Base-by-base conservation (phyloP, 768 basidiomycete genomes). In the Boletales sp. region DNA sequence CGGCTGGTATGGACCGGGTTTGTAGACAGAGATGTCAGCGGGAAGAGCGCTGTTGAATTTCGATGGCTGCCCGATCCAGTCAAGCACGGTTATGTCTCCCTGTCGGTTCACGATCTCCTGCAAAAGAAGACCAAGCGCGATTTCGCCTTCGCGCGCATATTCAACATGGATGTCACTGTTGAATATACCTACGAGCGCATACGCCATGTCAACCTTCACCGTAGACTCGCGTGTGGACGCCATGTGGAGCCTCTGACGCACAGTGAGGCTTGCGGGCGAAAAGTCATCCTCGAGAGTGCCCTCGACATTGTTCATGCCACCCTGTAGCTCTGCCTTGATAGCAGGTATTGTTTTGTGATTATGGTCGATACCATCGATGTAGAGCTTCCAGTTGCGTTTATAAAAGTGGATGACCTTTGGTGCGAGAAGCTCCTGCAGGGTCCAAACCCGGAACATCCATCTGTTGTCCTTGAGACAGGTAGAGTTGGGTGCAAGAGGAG, bases 41-140 rank as follows among this genome's bases (percentile, higher is more conserved):
- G 59, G 59, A 2, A 60, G 27, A 32, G 42, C 44, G 29, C 52
- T 58, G 24, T 61, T 40, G 21, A 61, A 61, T 14, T 19, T 41
- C 1, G 59, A 61, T 21, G 55, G 14, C 12, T 35, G 15, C 19
- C 59, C 59, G 5, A 52, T 8, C 59, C 59, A 60, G 48, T 61
- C 59, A 4, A 61, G 50, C n/a, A 57, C 55, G 8, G 50, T 47
- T 11, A 30, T n/a, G 8, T 57, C 59, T n/a, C 48, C 43, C 24
- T 43, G 40, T 6, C 51, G 58, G 24, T 47, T 42, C 10, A 59
- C 46, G 2, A 44, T 39, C 31, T 60, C 58, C n/a, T 57, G 50
- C 7, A 57, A 21, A 17, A 57, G 54, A 1, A 34, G 44, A 2
- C 56, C 56, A 17, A 57, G 56, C 1, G 56, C 54, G 5, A 40